Evolutionary conservation across 345 rosid species (phyloP).

Genomic region (Camelina neglecta): DNA sequence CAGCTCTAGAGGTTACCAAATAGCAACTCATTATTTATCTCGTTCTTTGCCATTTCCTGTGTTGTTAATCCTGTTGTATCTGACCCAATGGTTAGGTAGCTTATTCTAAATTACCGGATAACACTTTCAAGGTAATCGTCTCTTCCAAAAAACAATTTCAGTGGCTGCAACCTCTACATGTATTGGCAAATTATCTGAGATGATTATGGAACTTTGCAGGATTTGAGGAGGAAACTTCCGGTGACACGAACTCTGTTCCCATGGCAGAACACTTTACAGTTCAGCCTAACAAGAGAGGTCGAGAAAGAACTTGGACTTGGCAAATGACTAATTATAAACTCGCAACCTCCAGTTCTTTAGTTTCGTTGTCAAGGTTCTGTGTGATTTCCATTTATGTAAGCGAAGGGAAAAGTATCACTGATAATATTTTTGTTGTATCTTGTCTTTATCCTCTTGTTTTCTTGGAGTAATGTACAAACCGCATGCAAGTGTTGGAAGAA

Average conservation of each 20-base stretch:
- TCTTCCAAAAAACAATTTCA: not conserved
- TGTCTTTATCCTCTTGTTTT: not conserved
- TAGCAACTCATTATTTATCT: not conserved
- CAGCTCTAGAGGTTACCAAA: constrained; percentile 79
- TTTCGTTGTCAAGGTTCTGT: constrained; percentile 5
- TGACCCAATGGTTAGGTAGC: constrained; percentile 65
- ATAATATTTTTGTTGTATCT: not conserved
- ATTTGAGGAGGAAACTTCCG: constrained; percentile 96
- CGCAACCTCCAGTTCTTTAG: not conserved
- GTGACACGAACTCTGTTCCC: constrained; percentile 95
- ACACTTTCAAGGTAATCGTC: constrained; percentile 82
- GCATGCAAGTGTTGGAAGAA: not conserved
- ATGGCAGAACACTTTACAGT: constrained; percentile 90
- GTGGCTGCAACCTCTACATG: not conserved
- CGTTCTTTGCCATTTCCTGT: not conserved
- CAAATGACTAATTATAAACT: constrained; percentile 52
- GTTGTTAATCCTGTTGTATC: constrained; percentile 12
- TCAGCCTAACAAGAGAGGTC: constrained; percentile 92
- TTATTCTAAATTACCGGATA: constrained; percentile 88
- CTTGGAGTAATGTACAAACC: not conserved
- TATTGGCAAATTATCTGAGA: not conserved
- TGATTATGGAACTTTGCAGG: constrained; percentile 52
- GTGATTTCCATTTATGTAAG: constrained; percentile 3
- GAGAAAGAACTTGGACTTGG: constrained; percentile 87
- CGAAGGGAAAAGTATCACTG: not conserved